These are phyloP conservation scores for Rhazya stricta DNA, from an alignment of 257 asterid genomes.

Conservation along the genomic window DNA sequence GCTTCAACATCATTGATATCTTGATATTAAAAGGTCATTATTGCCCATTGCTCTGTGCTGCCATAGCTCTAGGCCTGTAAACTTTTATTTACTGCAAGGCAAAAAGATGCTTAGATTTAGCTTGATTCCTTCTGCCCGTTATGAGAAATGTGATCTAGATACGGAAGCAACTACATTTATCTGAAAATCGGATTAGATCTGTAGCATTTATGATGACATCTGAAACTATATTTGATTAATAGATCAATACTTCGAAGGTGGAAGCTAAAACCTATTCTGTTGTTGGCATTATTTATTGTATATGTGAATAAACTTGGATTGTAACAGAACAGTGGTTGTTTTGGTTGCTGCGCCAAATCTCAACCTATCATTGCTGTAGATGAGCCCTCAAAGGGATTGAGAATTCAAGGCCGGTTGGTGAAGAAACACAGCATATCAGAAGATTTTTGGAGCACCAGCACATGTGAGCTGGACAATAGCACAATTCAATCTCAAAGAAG, in stretches of 20 bases:
- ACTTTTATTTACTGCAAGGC: not conserved
- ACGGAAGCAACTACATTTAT: not conserved
- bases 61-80: not conserved
- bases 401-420: slow-evolving; percentile 54
- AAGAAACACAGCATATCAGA: slow-evolving; percentile 53
- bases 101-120: not conserved
- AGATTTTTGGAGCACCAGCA: slow-evolving; percentile 84
- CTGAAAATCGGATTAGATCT: not conserved
- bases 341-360: slow-evolving; percentile 78
- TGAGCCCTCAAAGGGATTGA: slow-evolving; percentile 68
- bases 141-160: not conserved
- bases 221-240: not conserved
- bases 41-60: not conserved
- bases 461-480: slow-evolving; percentile 81
- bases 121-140: not conserved
- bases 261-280: slow-evolving; percentile 5
- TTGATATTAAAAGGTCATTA: not conserved
- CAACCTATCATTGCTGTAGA: slow-evolving; percentile 70
- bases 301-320: slow-evolving; percentile 54
- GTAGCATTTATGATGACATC: not conserved
- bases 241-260: slow-evolving; percentile 2
- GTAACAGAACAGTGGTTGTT: slow-evolving; percentile 98
- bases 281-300: slow-evolving; percentile 26
- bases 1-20: not conserved
- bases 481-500: slow-evolving; percentile 82